A percentile compares a stretch with the other conserved stretches of the same genome.
Conservation (phyloP, 345 rosid species). For the Clausena lansium region DNA sequence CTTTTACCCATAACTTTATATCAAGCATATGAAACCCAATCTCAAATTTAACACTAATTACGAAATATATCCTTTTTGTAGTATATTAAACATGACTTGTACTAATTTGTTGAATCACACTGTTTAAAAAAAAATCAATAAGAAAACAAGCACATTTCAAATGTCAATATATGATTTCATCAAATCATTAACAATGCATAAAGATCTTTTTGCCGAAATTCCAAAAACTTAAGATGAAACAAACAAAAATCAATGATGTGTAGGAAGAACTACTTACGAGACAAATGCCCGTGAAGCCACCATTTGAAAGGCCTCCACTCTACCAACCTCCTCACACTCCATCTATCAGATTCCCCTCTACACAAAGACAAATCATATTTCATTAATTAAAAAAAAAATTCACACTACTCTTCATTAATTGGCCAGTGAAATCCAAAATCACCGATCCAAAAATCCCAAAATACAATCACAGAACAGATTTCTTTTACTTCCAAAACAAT, state of each 20-base stretch:
- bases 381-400: background rate
- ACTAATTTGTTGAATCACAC: background rate
- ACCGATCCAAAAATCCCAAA: background rate
- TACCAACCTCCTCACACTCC: conserved; percentile 68
- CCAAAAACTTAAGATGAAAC: background rate
- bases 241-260: background rate
- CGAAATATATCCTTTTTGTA: background rate
- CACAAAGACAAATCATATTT: conserved; percentile 1
- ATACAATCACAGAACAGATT: background rate
- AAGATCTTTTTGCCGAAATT: background rate
- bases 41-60: background rate
- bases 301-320: conserved; percentile 98
- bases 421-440: background rate
- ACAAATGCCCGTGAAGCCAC: conserved; percentile 74
- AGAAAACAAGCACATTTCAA: background rate
- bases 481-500: background rate
- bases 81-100: background rate
- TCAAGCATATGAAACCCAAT: conserved; percentile 3
- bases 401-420: background rate
- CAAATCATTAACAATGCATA: background rate
- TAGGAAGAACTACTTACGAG: conserved; percentile 39
- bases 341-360: conserved; percentile 57
- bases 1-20: background rate
- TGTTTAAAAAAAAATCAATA: too few relatives aligned
- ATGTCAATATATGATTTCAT: background rate